A percentile compares a stretch with the other conserved stretches of the same genome.
Evolutionary conservation across 2,329 filamentous ascomycete species (phyloP).

Genomic region (Aspergillus sp.): DNA sequence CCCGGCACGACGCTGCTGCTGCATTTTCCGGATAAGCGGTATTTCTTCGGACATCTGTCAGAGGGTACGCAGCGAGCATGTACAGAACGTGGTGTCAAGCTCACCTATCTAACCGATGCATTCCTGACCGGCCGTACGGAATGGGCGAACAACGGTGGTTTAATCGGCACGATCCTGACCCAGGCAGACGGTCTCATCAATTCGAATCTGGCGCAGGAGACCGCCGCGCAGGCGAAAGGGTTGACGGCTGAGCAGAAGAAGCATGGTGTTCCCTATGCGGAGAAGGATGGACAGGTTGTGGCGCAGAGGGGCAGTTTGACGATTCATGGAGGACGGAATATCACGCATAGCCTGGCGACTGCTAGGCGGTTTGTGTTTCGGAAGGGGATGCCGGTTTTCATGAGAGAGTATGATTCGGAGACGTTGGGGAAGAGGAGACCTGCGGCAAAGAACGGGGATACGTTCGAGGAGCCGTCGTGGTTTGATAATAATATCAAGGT

Average conservation of each 20-base stretch:
- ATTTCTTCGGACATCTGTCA: slow-evolving; percentile 73
- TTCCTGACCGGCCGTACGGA: slow-evolving; percentile 73
- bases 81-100: slow-evolving; percentile 57
- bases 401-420: slow-evolving; percentile 57
- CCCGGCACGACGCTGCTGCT: slow-evolving; percentile 70
- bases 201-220: slow-evolving; percentile 41
- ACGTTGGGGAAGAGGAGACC: slow-evolving; percentile 18
- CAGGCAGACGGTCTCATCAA: slow-evolving; percentile 61
- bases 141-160: slow-evolving; percentile 72
- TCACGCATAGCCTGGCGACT: slow-evolving; percentile 74
- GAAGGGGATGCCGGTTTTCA: slow-evolving; percentile 66
- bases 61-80: slow-evolving; percentile 81
- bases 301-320: slow-evolving; percentile 41
- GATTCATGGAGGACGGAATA: slow-evolving; percentile 75
- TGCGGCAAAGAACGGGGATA: slow-evolving; percentile 12
- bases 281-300: slow-evolving; percentile 17
- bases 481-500: slow-evolving; percentile 70
- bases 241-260: slow-evolving; percentile 15
- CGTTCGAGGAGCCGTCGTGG: slow-evolving; percentile 56
- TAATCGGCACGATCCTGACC: slow-evolving; percentile 79
- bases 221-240: slow-evolving; percentile 34
- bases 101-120: slow-evolving; percentile 64
- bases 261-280: slow-evolving; percentile 22
- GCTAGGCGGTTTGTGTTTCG: slow-evolving; percentile 79
- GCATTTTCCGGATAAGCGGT: slow-evolving; percentile 73